phyloP scores from a whole-genome alignment of 2,329 filamentous ascomycete genomes.

The Talaromyces sp. region DNA sequence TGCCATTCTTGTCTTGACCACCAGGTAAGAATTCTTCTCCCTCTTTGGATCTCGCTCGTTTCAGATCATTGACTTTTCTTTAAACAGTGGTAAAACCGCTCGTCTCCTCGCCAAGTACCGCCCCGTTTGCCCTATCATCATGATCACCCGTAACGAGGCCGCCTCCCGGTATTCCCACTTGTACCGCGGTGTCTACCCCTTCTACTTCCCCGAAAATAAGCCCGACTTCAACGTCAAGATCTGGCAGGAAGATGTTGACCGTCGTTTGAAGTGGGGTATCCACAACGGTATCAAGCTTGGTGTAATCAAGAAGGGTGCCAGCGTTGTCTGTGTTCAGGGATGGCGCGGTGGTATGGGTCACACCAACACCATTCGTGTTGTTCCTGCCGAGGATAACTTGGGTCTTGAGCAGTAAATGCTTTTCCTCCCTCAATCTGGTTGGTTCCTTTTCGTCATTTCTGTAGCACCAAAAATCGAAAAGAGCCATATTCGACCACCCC shows the following conservation, averaged over 20 bases:
- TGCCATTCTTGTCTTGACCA: slow-evolving; percentile 93
- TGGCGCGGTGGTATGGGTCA: slow-evolving; percentile 67
- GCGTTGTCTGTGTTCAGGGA: slow-evolving; percentile 64
- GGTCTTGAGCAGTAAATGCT: slow-evolving; percentile 29
- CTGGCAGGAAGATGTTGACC: slow-evolving; percentile 99
- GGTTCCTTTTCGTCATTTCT: background rate
- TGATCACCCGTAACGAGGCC: slow-evolving; percentile 85
- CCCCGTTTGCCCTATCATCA: slow-evolving; percentile 98
- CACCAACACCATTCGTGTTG: slow-evolving; percentile 61
- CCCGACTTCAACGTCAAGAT: slow-evolving; percentile 89
- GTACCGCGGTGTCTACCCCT: slow-evolving; percentile 97
- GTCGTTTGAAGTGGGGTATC: slow-evolving; percentile 96
- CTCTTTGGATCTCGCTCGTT: background rate
- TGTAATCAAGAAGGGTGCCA: slow-evolving; percentile 74
- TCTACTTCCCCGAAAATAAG: slow-evolving; percentile 89
- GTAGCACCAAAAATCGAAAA: background rate
- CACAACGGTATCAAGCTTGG: slow-evolving; percentile 77
- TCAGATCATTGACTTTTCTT: slow-evolving; percentile 23
- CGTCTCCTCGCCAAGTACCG: slow-evolving; percentile 97
- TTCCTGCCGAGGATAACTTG: slow-evolving; percentile 47
- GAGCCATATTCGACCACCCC: background rate
- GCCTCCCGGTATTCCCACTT: slow-evolving; percentile 89
- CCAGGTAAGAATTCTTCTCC: slow-evolving; percentile 57
- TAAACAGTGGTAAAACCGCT: slow-evolving; percentile 75
- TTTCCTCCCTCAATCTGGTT: background rate